A percentile compares a stretch with the other conserved stretches of the same genome.
Conservation (phyloP, 352 stramenopile genomes). For the Halophytophthora polymorphica region DNA sequence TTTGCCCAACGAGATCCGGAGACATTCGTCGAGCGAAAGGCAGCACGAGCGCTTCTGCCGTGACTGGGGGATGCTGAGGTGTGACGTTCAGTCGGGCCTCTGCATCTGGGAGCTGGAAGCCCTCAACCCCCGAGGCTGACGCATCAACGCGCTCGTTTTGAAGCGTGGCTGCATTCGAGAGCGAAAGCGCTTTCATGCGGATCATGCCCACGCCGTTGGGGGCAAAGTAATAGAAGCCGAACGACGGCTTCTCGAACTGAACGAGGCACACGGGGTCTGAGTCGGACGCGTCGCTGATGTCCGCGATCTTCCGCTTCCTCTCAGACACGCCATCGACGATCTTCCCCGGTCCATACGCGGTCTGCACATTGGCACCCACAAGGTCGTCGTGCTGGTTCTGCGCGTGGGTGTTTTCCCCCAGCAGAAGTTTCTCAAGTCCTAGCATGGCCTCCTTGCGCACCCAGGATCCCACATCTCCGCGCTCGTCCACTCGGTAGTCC, state of each 20-base stretch:
- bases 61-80: constrained; percentile 1
- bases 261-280: constrained; percentile 49
- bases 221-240: constrained; percentile 77
- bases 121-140: background rate
- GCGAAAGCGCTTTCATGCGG: constrained; percentile 25
- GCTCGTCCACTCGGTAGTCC: constrained; percentile 97
- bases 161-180: background rate
- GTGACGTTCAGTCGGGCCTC: constrained; percentile 16
- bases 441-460: constrained; percentile 94
- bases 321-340: constrained; percentile 37
- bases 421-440: constrained; percentile 82
- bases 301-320: constrained; percentile 25
- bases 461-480: constrained; percentile 98
- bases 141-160: too few species aligned
- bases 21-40: constrained; percentile 41
- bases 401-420: constrained; percentile 29
- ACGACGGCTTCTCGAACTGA: constrained; percentile 51
- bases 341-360: constrained; percentile 37
- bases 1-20: constrained; percentile 34
- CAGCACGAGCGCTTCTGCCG: constrained; percentile 1
- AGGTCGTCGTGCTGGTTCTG: constrained; percentile 34
- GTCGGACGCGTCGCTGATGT: constrained; percentile 9
- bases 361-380: constrained; percentile 26
- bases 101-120: constrained; percentile 24
- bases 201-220: constrained; percentile 55